A percentile compares a stretch with the other conserved stretches of the same genome.
These are phyloP conservation scores for Eimeria tenella DNA, from an alignment of 169 alveolate species.

Conservation along the genomic window DNA sequence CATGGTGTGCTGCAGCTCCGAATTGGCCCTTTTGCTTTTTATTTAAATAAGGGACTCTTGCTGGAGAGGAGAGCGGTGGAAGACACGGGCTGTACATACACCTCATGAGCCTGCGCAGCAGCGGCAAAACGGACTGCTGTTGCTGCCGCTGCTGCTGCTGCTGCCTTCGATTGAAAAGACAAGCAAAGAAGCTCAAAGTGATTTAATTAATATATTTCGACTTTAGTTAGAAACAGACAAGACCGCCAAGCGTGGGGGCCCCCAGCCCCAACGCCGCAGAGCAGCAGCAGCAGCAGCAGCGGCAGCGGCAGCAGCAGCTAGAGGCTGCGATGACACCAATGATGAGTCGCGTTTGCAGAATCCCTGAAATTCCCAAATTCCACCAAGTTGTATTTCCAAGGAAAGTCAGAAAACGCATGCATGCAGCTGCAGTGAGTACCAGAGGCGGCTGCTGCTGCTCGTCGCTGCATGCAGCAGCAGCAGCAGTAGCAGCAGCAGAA, in stretches of 20 bases:
- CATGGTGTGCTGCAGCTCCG: neutral
- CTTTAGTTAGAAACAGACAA: neutral
- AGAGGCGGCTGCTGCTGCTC: neutral
- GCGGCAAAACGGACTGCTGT: no score
- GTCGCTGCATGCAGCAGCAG: neutral
- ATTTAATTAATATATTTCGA: neutral
- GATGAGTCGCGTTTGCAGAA: neutral
- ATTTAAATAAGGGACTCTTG: neutral
- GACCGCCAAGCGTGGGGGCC: no score
- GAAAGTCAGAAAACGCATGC: constrained; percentile 3
- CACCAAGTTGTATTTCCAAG: neutral
- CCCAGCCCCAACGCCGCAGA: neutral
- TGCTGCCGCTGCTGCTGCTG: no score
- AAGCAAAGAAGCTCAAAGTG: no score
- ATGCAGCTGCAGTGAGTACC: neutral
- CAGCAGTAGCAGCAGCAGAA: neutral
- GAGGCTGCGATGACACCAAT: neutral
- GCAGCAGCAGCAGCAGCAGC: neutral
- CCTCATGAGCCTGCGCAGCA: neutral
- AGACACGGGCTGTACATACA: constrained; percentile 15
- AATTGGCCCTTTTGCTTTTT: neutral
- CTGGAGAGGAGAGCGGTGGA: neutral
- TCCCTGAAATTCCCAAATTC: neutral
- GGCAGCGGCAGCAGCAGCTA: neutral
- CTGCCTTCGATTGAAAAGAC: no score